Conservation (phyloP, 2,329 filamentous ascomycete genomes). For the Epichloe sylvatica region DNA sequence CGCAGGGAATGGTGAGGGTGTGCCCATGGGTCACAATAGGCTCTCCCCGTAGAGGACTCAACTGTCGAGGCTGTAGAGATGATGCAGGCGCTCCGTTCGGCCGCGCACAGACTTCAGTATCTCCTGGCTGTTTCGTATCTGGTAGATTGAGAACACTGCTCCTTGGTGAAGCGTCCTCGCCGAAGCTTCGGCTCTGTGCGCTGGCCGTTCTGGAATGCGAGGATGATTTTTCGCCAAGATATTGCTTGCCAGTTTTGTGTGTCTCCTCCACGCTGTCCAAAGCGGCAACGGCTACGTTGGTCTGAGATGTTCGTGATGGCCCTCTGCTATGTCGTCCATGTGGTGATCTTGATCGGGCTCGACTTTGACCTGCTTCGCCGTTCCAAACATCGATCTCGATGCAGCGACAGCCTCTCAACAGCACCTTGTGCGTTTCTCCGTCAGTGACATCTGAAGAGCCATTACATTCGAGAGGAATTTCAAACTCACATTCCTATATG, state of each 20-base stretch:
- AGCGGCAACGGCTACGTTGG: slow-evolving; percentile 29
- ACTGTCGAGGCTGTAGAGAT: slow-evolving; percentile 5
- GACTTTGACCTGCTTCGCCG: slow-evolving; percentile 36
- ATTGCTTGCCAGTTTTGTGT: slow-evolving; percentile 13
- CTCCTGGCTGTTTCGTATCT: slow-evolving; percentile 20
- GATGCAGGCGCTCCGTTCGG: background rate
- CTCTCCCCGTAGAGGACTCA: slow-evolving; percentile 36
- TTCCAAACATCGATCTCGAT: slow-evolving; percentile 96
- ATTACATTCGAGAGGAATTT: background rate
- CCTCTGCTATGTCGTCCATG: slow-evolving; percentile 31
- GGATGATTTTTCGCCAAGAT: slow-evolving; percentile 17
- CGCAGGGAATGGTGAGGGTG: slow-evolving; percentile 72
- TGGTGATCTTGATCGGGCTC: slow-evolving; percentile 23
- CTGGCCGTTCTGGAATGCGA: slow-evolving; percentile 27
- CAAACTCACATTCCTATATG: slow-evolving; percentile 58
- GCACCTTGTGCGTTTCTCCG: slow-evolving; percentile 34
- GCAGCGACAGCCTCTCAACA: slow-evolving; percentile 68
- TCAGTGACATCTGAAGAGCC: background rate
- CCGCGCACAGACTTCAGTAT: slow-evolving; percentile 20
- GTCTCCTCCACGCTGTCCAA: slow-evolving; percentile 21
- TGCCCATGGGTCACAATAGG: slow-evolving; percentile 72
- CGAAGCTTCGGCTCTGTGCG: slow-evolving; percentile 19
- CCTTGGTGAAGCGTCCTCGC: slow-evolving; percentile 17
- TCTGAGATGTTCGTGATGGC: slow-evolving; percentile 32
- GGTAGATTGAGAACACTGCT: slow-evolving; percentile 16